Evolutionary conservation across 2,329 filamentous ascomycete species (phyloP), one percentile per base, ranked within the genome.

Genomic region (Simplicillium aogashimaense): DNA sequence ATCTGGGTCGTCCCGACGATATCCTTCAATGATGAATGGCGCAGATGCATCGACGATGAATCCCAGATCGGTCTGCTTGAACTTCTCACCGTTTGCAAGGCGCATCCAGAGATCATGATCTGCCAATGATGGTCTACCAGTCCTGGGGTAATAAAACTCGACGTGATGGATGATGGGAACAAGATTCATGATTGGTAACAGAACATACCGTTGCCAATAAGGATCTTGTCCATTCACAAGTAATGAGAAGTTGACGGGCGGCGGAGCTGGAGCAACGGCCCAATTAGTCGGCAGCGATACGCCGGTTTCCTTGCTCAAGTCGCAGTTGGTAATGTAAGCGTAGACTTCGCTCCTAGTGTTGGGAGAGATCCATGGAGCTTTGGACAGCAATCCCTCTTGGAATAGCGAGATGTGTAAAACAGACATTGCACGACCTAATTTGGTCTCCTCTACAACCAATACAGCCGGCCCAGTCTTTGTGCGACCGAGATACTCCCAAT

Each of bases 31-130:
- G 17, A 83, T 66, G 53, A 80, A 74, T 3, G 81, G 81, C 47
- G 81, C 85, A 54, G 77, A 76, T 4, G 47, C 35, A 55, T 90
- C 85, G 14, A 69, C 67, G 7, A 87, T 63, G 49, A 75, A 86
- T 0, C 76, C 81, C 2, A 89, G 62, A 1, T 70, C 67, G 3
- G 71, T 69, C 48, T 83, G 72, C 2, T 74, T 85, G 64, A 83
- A 86, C 30, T 61, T 69, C 43, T 74, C 72, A 1, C 71, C 70
- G 12, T 74, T 76, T 2, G 66, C 58, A 40, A 83, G 70, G 18
- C 75, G 70, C 3, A 84, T 61, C 83, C 83, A 89, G 55, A n/a
- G 15, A 15, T 32, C 30, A 15, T 15, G 83, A 32, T 32, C 30
- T 7, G 30, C 30, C 9, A 25, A 25, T 25, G 20, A 25, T 15